Evolutionary conservation across 257 asterid genomes (phyloP).

Genomic region (Forsythia suspensa): DNA sequence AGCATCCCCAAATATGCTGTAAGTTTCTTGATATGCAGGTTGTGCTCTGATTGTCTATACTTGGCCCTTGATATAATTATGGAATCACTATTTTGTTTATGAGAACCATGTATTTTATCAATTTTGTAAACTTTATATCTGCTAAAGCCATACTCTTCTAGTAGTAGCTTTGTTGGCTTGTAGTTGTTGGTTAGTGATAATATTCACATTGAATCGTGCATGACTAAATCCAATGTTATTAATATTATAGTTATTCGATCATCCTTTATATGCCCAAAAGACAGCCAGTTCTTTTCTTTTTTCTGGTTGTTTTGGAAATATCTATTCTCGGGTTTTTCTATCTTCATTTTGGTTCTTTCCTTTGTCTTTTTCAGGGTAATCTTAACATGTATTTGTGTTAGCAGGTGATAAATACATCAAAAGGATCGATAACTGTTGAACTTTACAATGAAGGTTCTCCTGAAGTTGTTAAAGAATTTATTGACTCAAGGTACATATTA

Average conservation of each 20-base stretch:
- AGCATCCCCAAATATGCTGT: slow-evolving; percentile 82
- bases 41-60: background rate
- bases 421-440: slow-evolving; percentile 82
- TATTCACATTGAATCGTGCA: background rate
- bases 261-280: background rate
- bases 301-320: slow-evolving; percentile 15
- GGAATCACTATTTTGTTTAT: background rate
- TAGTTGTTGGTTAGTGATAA: slow-evolving; percentile 8
- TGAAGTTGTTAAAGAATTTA: slow-evolving; percentile 71
- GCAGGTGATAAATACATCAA: slow-evolving; percentile 78
- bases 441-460: slow-evolving; percentile 89
- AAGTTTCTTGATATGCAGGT: slow-evolving; percentile 37
- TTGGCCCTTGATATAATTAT: background rate
- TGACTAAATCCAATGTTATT: background rate
- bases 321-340: slow-evolving; percentile 17
- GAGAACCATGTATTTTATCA: background rate
- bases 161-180: background rate
- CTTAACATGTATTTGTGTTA: slow-evolving; percentile 6
- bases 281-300: background rate
- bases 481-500: slow-evolving; percentile 61
- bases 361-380: slow-evolving; percentile 1
- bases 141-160: background rate
- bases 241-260: background rate
- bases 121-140: background rate
- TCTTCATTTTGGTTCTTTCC: slow-evolving; percentile 9